Evolutionary conservation across 129 eudicot species (phyloP), one percentile per base, ranked within the genome.

Genomic region (Centella asiatica): DNA sequence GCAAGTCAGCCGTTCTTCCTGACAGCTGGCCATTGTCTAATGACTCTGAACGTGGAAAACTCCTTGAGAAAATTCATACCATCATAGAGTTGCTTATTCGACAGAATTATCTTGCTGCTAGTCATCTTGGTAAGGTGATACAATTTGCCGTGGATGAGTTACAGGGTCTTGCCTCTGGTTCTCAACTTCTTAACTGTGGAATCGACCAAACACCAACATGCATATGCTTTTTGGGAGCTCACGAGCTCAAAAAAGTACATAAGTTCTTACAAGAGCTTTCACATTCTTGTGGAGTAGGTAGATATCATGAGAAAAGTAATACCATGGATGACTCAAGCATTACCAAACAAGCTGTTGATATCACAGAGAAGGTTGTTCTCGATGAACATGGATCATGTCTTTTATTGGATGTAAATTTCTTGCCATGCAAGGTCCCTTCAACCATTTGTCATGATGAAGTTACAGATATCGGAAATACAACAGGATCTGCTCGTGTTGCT

Each of bases 131-230:
- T 57, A 87, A 92, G 78, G 94, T 92, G 67, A 78, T 87, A 48
- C 90, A 87, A 46, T 87, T 81, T 76, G 85, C 96, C 28, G 76
- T 84, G 57, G 99, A 92, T 63, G 96, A 82, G 77, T 67, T 92
- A 27, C 95, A 81, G 44, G 44, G 44, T 34, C 68, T 47, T 64
- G 37, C 68, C 31, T 49, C 68, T 64, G 68, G 57, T 65, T 83
- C 99, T 64, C 90, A 72, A 68, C 85, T 88, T 79, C 85, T 82
- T 13, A 73, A 81, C 69, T 84, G 58, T 46, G 65, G 76, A 22
- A 65, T 87, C 60, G 95, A 82, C 65, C 86, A 87, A 64, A 75
- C 95, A 57, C 95, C 92, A 29, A 40, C 78, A 46, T 92, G 96
- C 79, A 92, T 92, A 73, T 92, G 99, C 74, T 84, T 87, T 66